Evolutionary conservation across 768 basidiomycete genomes (phyloP).

Genomic region (Termitomyces sp.): DNA sequence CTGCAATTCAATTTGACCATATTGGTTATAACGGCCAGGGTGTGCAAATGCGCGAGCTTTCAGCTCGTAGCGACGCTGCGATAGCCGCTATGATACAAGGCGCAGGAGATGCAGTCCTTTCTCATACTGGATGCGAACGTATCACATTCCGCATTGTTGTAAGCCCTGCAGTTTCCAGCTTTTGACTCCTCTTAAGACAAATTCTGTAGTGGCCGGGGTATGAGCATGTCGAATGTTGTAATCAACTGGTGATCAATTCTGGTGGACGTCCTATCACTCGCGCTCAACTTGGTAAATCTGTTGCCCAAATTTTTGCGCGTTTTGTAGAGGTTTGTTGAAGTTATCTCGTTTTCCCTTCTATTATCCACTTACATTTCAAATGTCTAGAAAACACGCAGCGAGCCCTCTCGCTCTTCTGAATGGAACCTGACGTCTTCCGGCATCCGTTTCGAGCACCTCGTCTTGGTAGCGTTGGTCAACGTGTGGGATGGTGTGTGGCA

Average conservation of each 20-base stretch:
- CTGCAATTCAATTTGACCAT: slow-evolving; percentile 35
- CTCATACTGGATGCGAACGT: slow-evolving; percentile 25
- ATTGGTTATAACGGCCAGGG: slow-evolving; percentile 38
- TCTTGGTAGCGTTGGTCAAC: slow-evolving; percentile 4
- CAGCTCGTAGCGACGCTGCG: slow-evolving; percentile 28
- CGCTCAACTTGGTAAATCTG: slow-evolving; percentile 30
- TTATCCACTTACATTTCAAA: not conserved
- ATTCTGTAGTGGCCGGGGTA: slow-evolving; percentile 35
- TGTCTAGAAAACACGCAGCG: not conserved
- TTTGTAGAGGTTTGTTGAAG: slow-evolving; percentile 34
- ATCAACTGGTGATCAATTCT: slow-evolving; percentile 29
- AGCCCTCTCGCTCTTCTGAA: slow-evolving; percentile 7
- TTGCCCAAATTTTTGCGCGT: slow-evolving; percentile 33
- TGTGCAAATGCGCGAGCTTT: slow-evolving; percentile 41
- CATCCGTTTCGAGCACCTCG: slow-evolving; percentile 22
- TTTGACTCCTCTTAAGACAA: not conserved
- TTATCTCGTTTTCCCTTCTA: not conserved
- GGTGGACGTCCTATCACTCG: slow-evolving; percentile 36
- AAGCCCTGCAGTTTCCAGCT: slow-evolving; percentile 1
- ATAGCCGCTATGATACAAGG: slow-evolving; percentile 33
- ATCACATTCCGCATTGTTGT: slow-evolving; percentile 38
- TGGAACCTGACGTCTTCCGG: slow-evolving; percentile 31
- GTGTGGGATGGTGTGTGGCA: slow-evolving; percentile 10
- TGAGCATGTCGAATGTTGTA: slow-evolving; percentile 29
- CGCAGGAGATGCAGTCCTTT: slow-evolving; percentile 34